Conservation (phyloP, 371 early-diverging fungal species). For the Rhizopus sp. region DNA sequence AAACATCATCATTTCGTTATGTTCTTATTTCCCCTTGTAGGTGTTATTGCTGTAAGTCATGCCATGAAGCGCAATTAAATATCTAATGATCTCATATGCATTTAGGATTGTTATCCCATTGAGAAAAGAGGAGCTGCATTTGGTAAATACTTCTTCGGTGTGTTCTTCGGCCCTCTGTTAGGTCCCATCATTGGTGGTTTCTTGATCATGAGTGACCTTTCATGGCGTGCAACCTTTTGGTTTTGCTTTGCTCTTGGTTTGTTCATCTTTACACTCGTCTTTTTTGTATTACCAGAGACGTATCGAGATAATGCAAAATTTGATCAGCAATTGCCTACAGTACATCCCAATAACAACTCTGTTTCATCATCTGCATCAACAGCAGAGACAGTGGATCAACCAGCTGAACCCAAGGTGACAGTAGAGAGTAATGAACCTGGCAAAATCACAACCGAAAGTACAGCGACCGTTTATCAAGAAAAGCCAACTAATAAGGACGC, state of each 20-base stretch:
- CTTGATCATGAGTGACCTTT: constrained; percentile 27
- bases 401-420: neutral
- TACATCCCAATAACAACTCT: neutral
- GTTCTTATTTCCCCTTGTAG: constrained; percentile 33
- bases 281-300: constrained; percentile 67
- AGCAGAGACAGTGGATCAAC: constrained; percentile 6
- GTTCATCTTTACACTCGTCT: constrained; percentile 18
- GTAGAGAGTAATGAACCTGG: neutral
- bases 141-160: constrained; percentile 53
- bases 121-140: constrained; percentile 36
- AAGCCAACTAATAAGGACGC: neutral
- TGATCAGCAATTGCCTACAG: constrained; percentile 16
- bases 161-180: constrained; percentile 35
- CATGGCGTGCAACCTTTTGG: constrained; percentile 36
- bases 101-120: constrained; percentile 29
- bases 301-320: constrained; percentile 38
- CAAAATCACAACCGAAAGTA: neutral
- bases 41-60: constrained; percentile 14
- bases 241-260: constrained; percentile 33
- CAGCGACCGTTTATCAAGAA: neutral
- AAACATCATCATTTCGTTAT: constrained; percentile 5
- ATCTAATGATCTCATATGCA: neutral
- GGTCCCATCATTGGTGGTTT: constrained; percentile 36
- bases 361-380: neutral
- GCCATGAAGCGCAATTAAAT: neutral